Conservation (phyloP, 495 filamentous ascomycete species). For the Xylaria nigripes region DNA sequence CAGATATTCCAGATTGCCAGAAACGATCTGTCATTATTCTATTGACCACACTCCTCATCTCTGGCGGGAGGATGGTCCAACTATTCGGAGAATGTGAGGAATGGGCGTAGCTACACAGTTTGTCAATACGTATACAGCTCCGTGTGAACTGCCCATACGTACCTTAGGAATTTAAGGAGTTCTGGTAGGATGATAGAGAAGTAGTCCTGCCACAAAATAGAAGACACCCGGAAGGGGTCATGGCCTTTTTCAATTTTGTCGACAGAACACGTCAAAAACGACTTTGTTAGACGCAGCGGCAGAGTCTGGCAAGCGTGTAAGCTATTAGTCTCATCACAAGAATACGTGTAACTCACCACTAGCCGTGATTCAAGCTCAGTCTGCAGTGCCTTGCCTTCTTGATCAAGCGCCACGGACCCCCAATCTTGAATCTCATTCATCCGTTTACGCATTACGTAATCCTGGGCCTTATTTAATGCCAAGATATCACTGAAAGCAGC, state of each 20-base stretch:
- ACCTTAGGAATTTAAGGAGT: slow-evolving; percentile 77
- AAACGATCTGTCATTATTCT: slow-evolving; percentile 91
- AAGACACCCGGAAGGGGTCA: slow-evolving; percentile 59
- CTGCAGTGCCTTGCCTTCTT: slow-evolving; percentile 71
- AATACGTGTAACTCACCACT: slow-evolving; percentile 40
- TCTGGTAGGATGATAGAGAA: slow-evolving; percentile 80
- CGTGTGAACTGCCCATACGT: slow-evolving; percentile 14
- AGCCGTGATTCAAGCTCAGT: slow-evolving; percentile 64
- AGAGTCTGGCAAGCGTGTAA: slow-evolving; percentile 44
- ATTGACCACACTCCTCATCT: slow-evolving; percentile 68
- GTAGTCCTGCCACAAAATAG: slow-evolving; percentile 70
- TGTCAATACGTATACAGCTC: slow-evolving; percentile 12
- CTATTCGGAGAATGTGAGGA: slow-evolving; percentile 84
- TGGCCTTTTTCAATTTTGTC: slow-evolving; percentile 72
- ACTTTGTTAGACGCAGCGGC: slow-evolving; percentile 79
- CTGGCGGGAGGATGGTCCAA: slow-evolving; percentile 70
- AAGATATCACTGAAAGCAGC: slow-evolving; percentile 70
- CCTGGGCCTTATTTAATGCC: slow-evolving; percentile 67
- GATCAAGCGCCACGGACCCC: slow-evolving; percentile 65
- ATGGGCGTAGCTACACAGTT: slow-evolving; percentile 62
- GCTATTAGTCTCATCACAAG: neutral
- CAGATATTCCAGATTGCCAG: slow-evolving; percentile 97
- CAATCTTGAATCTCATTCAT: slow-evolving; percentile 78
- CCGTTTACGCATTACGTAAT: slow-evolving; percentile 63
- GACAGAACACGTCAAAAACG: slow-evolving; percentile 78